These are phyloP conservation scores for Botryosphaeria agaves DNA, from an alignment of 2,329 filamentous ascomycete species.

Conservation along the genomic window DNA sequence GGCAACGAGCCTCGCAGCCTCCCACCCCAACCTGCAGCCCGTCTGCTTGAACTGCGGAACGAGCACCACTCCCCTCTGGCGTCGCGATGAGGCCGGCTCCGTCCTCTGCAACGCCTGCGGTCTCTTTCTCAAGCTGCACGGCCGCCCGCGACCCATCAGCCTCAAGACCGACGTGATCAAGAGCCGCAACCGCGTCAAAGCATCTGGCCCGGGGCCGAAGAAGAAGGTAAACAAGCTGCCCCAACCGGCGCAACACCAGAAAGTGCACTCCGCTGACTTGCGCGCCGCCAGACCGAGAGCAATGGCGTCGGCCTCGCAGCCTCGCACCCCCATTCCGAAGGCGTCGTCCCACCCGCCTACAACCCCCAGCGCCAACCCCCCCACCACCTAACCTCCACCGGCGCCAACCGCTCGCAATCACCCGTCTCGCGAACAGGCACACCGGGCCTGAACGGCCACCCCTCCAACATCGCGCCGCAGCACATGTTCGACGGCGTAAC, in stretches of 20 bases:
- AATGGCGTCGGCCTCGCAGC: constrained; percentile 37
- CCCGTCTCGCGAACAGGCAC: constrained; percentile 67
- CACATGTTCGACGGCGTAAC: constrained; percentile 59
- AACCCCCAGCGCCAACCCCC: constrained; percentile 32
- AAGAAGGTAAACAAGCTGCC: constrained; percentile 49
- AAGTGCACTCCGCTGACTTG: too few species aligned
- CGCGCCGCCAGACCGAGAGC: too few species aligned
- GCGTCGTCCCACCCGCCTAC: neutral
- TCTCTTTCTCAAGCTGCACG: constrained; percentile 91
- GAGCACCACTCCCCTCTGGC: constrained; percentile 91
- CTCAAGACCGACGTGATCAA: constrained; percentile 99
- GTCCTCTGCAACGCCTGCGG: constrained; percentile 98
- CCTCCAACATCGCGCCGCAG: constrained; percentile 51
- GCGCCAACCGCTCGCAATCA: constrained; percentile 58
- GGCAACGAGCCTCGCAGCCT: too few species aligned
- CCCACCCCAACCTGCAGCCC: constrained; percentile 50
- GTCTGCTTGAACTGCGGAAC: constrained; percentile 94
- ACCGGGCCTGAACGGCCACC: constrained; percentile 48
- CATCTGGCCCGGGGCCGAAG: constrained; percentile 57
- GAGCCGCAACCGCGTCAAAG: constrained; percentile 95
- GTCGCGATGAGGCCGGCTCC: constrained; percentile 85
- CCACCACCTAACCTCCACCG: constrained; percentile 55
- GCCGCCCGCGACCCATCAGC: constrained; percentile 80
- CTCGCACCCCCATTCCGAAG: constrained; percentile 30
- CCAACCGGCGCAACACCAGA: too few species aligned